These are phyloP conservation scores for Nicotiana tabacum DNA, from an alignment of 257 asterid species.

Conservation along the genomic window DNA sequence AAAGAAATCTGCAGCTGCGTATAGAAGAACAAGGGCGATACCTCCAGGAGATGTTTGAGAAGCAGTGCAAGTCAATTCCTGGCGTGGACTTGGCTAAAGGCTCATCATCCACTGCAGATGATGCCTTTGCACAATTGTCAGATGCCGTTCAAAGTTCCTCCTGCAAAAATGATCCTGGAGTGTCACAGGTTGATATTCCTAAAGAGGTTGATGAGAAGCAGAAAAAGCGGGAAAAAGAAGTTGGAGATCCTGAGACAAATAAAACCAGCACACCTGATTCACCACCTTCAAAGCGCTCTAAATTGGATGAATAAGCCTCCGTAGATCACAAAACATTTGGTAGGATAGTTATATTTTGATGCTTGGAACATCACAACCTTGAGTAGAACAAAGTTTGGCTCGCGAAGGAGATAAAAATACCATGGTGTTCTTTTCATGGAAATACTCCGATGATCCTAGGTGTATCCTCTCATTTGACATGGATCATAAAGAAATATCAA, in stretches of 20 bases:
- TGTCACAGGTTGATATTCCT: slow-evolving; percentile 17
- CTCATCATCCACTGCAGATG: slow-evolving; percentile 41
- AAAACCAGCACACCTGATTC: slow-evolving; percentile 21
- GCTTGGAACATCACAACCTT: slow-evolving; percentile 1
- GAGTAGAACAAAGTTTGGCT: slow-evolving; percentile 10
- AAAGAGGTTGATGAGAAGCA: slow-evolving; percentile 30
- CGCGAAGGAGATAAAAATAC: background rate
- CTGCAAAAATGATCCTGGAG: slow-evolving; percentile 21
- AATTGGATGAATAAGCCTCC: slow-evolving; percentile 30
- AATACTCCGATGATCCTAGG: background rate
- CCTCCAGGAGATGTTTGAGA: slow-evolving; percentile 91
- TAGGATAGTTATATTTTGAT: background rate
- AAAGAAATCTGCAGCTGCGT: slow-evolving; percentile 84
- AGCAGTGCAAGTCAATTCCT: slow-evolving; percentile 57
- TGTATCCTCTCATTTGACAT: background rate
- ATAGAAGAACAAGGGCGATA: slow-evolving; percentile 85
- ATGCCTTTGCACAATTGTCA: slow-evolving; percentile 26
- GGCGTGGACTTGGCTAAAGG: slow-evolving; percentile 48
- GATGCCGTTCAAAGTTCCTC: slow-evolving; percentile 28
- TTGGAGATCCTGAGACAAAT: slow-evolving; percentile 25
- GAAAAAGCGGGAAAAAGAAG: slow-evolving; percentile 27
- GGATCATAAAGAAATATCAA: slow-evolving; percentile 1
- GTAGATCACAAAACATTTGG: background rate
- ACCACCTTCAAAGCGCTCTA: slow-evolving; percentile 67
- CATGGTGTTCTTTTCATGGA: background rate